These are phyloP conservation scores for Pistacia atlantica DNA, from an alignment of 345 rosid species.

Conservation along the genomic window DNA sequence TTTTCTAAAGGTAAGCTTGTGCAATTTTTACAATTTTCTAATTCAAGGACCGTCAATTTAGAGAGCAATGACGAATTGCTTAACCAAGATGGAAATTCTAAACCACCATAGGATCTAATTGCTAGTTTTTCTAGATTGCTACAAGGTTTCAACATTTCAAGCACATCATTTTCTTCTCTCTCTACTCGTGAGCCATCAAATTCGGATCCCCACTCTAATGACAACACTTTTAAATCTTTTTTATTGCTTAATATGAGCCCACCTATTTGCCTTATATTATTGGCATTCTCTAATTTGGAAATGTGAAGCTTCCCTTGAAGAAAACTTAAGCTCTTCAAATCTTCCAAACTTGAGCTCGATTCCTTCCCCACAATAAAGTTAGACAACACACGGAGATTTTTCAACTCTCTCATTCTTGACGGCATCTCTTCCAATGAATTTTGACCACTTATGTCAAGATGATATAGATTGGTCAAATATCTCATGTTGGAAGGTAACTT, in stretches of 20 bases:
- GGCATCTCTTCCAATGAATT: slow-evolving; percentile 26
- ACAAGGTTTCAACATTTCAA: background rate
- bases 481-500: slow-evolving; percentile 24
- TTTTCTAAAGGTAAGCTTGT: background rate
- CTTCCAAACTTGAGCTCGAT: slow-evolving; percentile 5
- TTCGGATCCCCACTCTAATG: background rate
- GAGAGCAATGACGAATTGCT: background rate
- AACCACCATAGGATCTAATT: background rate
- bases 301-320: slow-evolving; percentile 33
- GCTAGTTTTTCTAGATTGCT: background rate
- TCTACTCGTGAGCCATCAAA: background rate
- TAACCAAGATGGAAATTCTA: background rate
- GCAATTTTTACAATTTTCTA: background rate
- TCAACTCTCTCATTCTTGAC: slow-evolving; percentile 9
- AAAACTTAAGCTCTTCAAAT: slow-evolving; percentile 24
- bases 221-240: background rate
- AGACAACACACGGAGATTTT: slow-evolving; percentile 20
- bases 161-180: background rate
- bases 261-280: background rate
- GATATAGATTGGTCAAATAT: slow-evolving; percentile 21
- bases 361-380: slow-evolving; percentile 28
- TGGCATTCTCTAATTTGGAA: slow-evolving; percentile 8
- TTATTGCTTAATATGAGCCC: background rate
- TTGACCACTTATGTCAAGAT: slow-evolving; percentile 29
- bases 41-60: background rate